Evolutionary conservation across 352 stramenopile species (phyloP).

Genomic region (Phytophthora pinifolia): DNA sequence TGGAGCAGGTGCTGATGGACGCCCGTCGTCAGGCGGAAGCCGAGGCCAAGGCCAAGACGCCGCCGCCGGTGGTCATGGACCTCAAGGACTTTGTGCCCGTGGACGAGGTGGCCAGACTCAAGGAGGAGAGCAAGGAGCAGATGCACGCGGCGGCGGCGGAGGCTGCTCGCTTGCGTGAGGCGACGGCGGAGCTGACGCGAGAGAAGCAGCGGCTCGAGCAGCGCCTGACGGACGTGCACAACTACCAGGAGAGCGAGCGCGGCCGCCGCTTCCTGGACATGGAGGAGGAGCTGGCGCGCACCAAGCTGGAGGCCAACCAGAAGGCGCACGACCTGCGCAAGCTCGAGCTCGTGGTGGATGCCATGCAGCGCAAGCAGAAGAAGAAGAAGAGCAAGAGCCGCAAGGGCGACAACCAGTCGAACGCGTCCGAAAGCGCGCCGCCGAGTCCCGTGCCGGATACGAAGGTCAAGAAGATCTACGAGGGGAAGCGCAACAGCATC

Average conservation of each 20-base stretch:
- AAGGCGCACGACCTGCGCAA: slow-evolving; percentile 46
- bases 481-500: slow-evolving; percentile 21
- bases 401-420: slow-evolving; percentile 33
- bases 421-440: slow-evolving; percentile 23
- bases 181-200: slow-evolving; percentile 43
- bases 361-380: slow-evolving; percentile 36
- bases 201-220: slow-evolving; percentile 66
- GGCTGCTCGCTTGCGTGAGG: slow-evolving; percentile 25
- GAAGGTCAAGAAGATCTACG: slow-evolving; percentile 23
- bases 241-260: slow-evolving; percentile 67
- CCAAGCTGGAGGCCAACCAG: slow-evolving; percentile 54
- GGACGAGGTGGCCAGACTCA: slow-evolving; percentile 53
- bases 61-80: slow-evolving; percentile 48
- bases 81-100: slow-evolving; percentile 69
- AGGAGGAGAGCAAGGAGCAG: slow-evolving; percentile 44
- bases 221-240: slow-evolving; percentile 65
- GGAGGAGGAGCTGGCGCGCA: slow-evolving; percentile 59
- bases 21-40: slow-evolving; percentile 28
- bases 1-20: slow-evolving; percentile 38
- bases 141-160: slow-evolving; percentile 36
- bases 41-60: slow-evolving; percentile 12
- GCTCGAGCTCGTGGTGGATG: slow-evolving; percentile 47
- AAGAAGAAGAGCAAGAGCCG: slow-evolving; percentile 39
- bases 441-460: slow-evolving; percentile 22
- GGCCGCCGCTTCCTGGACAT: slow-evolving; percentile 59